Evolutionary conservation across 2,329 filamentous ascomycete genomes (phyloP), one percentile per base, ranked within the genome.

Genomic region (Venturia effusa): DNA sequence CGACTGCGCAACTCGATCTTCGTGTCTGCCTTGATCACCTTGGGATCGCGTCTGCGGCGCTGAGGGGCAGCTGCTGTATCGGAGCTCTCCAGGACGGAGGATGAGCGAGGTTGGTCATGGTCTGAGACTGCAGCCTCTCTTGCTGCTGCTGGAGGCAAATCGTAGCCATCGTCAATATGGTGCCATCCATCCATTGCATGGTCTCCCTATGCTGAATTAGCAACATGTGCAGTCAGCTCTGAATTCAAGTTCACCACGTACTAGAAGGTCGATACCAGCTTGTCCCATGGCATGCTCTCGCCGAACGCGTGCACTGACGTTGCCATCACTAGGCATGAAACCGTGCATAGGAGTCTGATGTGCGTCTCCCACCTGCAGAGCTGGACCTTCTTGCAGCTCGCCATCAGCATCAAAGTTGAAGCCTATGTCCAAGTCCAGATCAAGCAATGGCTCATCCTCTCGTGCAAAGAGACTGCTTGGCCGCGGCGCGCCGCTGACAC

Each of bases 341-440:
- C n/a, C 15, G 6, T 48, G 32, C 45, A 32, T 24, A 19, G 61
- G 48, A 17, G 61, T 37, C 1, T 41, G 45, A 39, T 51, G 45
- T 27, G 27, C 30, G n/a, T 8, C 57, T n/a, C n/a, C n/a, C n/a
- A n/a, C n/a, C 22, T 24, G 5, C 22, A 51, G 17, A 39, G 40
- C 51, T 15, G 51, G 51, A 24, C 51, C 43, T 64, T 66, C 27
- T 37, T 83, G 71, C 5, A 88, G 73, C 67, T 83, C 82, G 8
- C 85, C 85, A 66, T 88, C 80, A 17, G 80, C 83, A 67, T 86
- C 85, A 67, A 88, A 82, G 43, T 79, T 80, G 67, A 88, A 82
- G 41, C 79, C 80, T 27, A 79, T 76, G n/a, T 84, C 81, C 40
- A 79, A 32, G 5, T 62, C 60, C 24, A 48, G 24, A 19, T 22